Evolutionary conservation across 108 stramenopile species (phyloP).

Genomic region (Conticribra guillardii): DNA sequence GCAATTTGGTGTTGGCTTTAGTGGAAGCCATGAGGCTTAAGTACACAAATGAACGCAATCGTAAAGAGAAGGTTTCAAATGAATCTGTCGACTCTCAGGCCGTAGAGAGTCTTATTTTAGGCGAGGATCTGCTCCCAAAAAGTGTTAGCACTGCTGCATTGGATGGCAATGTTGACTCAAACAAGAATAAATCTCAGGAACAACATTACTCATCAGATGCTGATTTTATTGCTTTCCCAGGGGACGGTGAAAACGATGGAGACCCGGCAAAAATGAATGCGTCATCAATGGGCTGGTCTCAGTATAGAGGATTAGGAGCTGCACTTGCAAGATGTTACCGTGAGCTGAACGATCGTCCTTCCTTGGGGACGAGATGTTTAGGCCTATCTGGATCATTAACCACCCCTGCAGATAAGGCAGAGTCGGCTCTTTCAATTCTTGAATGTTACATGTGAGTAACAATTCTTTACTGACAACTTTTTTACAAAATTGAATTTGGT

Average conservation of each 20-base stretch:
- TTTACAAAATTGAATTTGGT: too few species aligned
- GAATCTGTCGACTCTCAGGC: slow-evolving; percentile 74
- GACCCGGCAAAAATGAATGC: slow-evolving; percentile 25
- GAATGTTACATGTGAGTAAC: slow-evolving; percentile 49
- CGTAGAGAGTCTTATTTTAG: slow-evolving; percentile 75
- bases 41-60: slow-evolving; percentile 73
- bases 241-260: slow-evolving; percentile 45
- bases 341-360: slow-evolving; percentile 25
- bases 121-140: slow-evolving; percentile 59
- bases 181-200: not conserved
- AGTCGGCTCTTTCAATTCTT: slow-evolving; percentile 49
- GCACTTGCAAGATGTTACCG: slow-evolving; percentile 61
- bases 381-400: slow-evolving; percentile 16
- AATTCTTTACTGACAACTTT: not conserved
- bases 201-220: slow-evolving; percentile 17
- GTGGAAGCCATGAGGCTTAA: slow-evolving; percentile 71
- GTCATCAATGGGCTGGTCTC: slow-evolving; percentile 49
- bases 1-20: slow-evolving; percentile 43
- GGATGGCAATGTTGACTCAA: not conserved
- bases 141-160: not conserved
- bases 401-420: slow-evolving; percentile 38
- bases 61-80: slow-evolving; percentile 71
- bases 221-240: slow-evolving; percentile 78
- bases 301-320: slow-evolving; percentile 68
- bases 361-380: slow-evolving; percentile 9